These are phyloP conservation scores for Ambrosia trifida DNA, from an alignment of 129 eudicot genomes.

Conservation along the genomic window DNA sequence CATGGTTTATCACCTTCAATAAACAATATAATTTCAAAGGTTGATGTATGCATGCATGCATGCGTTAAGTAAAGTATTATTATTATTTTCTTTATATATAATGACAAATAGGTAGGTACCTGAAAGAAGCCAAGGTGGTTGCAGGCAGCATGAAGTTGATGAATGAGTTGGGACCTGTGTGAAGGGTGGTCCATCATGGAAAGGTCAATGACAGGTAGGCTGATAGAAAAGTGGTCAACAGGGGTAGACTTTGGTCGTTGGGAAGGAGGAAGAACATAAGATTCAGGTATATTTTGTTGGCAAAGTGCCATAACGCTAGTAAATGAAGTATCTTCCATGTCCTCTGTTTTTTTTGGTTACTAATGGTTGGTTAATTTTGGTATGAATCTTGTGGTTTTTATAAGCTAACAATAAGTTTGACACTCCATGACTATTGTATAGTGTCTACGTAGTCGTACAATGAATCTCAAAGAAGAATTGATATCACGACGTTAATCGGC, in stretches of 20 bases:
- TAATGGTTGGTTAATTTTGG: slow-evolving; percentile 7
- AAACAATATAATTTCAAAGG: neutral
- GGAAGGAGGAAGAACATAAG: slow-evolving; percentile 46
- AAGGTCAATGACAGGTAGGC: slow-evolving; percentile 56
- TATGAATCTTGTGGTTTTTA: slow-evolving; percentile 18
- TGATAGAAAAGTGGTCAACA: slow-evolving; percentile 5
- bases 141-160: slow-evolving; percentile 53
- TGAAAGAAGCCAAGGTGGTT: slow-evolving; percentile 60
- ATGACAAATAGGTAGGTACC: slow-evolving; percentile 34
- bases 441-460: slow-evolving; percentile 19
- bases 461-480: slow-evolving; percentile 18
- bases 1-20: slow-evolving; percentile 72
- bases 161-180: slow-evolving; percentile 32
- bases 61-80: slow-evolving; percentile 5
- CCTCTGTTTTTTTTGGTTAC: slow-evolving; percentile 35
- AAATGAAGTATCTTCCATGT: slow-evolving; percentile 34
- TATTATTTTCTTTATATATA: no score
- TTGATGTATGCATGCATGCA: slow-evolving; percentile 36
- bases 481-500: neutral
- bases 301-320: slow-evolving; percentile 57
- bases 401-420: slow-evolving; percentile 19
- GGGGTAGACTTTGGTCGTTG: slow-evolving; percentile 41
- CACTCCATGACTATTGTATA: slow-evolving; percentile 15
- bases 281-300: slow-evolving; percentile 39
- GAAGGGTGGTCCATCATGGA: slow-evolving; percentile 40